Percentiles rank a stretch among this genome's conserved stretches.
phyloP scores from a whole-genome alignment of 805 yeast species.

The Metschnikowia rubicola region DNA sequence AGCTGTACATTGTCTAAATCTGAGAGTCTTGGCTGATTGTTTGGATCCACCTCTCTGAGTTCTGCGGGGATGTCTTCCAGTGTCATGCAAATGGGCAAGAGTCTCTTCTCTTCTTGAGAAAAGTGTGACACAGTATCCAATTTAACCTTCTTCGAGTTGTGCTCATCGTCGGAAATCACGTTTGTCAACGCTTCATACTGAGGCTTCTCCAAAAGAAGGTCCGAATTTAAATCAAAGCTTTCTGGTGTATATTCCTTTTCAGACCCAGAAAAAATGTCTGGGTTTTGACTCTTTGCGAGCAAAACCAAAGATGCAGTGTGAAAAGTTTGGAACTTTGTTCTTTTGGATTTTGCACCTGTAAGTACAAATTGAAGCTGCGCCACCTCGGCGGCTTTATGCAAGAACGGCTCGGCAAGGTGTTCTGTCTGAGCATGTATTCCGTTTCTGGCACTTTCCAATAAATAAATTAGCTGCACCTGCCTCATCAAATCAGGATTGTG shows the following conservation, averaged over 20 bases:
- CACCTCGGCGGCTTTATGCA: conserved; percentile 53
- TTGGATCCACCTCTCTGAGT: conserved; percentile 65
- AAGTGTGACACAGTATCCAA: conserved; percentile 32
- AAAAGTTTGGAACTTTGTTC: conserved; percentile 76
- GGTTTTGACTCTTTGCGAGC: conserved; percentile 54
- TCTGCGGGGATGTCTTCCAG: conserved; percentile 60
- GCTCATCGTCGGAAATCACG: conserved; percentile 29
- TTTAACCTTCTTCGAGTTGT: conserved; percentile 38
- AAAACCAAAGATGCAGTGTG: conserved; percentile 73
- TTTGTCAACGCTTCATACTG: conserved; percentile 56
- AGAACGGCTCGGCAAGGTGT: conserved; percentile 51
- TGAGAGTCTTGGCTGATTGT: conserved; percentile 69
- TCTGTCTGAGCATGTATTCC: conserved; percentile 64
- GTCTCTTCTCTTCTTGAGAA: conserved; percentile 21
- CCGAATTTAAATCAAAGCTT: conserved; percentile 64
- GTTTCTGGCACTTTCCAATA: conserved; percentile 66
- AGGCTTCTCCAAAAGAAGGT: conserved; percentile 72
- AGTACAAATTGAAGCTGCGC: conserved; percentile 62
- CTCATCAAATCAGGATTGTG: conserved; percentile 28
- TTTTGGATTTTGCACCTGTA: conserved; percentile 85
- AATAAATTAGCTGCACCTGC: conserved; percentile 45
- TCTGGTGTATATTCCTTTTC: conserved; percentile 43
- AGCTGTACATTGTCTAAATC: conserved; percentile 74
- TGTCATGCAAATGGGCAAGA: conserved; percentile 61
- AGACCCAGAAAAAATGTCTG: conserved; percentile 21